Base-by-base conservation (phyloP, 1,284 basidiomycete species). In the Papiliotrema fonsecae region DNA sequence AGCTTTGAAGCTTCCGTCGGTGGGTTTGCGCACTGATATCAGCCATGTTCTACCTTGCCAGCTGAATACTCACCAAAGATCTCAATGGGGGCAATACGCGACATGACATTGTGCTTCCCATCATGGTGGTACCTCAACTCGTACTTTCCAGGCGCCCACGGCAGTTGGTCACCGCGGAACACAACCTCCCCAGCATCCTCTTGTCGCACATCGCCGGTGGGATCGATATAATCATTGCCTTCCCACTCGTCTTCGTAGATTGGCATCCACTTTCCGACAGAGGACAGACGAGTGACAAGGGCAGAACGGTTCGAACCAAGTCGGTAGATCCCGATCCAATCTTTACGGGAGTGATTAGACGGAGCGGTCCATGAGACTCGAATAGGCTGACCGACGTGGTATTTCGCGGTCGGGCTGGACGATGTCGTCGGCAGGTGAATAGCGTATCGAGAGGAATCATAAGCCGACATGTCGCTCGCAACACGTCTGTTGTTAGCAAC, bases 271-370 rank as follows among this genome's bases (percentile, higher is more conserved):
- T 87, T 84, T 30, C 94, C 93, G 59, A 87, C 77, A 2, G 87
- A 88, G 4, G 86, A 84, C n/a, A 87, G 86, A 52, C 84, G 83
- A 3, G 96, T 98, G 37, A 96, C 82, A 18, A 86, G 77, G 19
- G 78, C 82, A 16, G 84, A 87, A 64, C 84, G 84, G 73, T 90
- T 92, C 0, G 89, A 88, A 25, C 88, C 90, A 51, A 90, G 61
- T 75, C 90, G 90, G 61, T 96, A 97, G 36, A 98, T 82, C 11
- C 93, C 96, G 60, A 98, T 88, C 96, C 94, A 98, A 70, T 98
- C 94, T 60, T 85, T 82, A n/a, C 88, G 80, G 11, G 91, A 94
- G 67, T 97, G 94, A 50, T 84, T 82, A 28, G 77, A 74, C 0
- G 94, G 91, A 1, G 89, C 93, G 45, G 83, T 82, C 93, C 93